Evolutionary conservation across 1,284 basidiomycete species (phyloP).

Genomic region (Tausonia pullulans): DNA sequence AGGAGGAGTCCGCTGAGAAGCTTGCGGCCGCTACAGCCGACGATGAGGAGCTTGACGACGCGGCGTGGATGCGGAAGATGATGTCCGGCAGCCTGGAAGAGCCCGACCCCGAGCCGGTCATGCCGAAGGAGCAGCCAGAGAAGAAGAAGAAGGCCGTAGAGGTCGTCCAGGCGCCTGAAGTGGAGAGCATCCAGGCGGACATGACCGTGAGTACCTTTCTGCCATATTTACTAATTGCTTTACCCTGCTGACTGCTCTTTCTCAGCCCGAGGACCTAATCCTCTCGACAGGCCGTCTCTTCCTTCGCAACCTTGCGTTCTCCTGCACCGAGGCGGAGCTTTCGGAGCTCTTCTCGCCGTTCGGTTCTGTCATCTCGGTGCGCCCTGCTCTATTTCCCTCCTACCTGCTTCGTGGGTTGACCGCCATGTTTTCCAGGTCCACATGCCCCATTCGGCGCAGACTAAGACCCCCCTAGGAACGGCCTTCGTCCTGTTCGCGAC

Average conservation of each 20-base stretch:
- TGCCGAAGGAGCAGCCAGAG: not conserved
- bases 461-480: constrained; percentile 52
- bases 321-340: constrained; percentile 65
- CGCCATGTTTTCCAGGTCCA: constrained; percentile 49
- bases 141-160: constrained; percentile 50
- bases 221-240: not conserved
- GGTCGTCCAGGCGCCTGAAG: constrained; percentile 21
- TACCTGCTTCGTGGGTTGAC: not conserved
- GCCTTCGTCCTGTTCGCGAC: constrained; percentile 70
- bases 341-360: constrained; percentile 54
- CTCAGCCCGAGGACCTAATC: constrained; percentile 48
- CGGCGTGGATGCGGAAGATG: constrained; percentile 47
- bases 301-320: constrained; percentile 80
- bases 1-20: constrained; percentile 64
- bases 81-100: constrained; percentile 32
- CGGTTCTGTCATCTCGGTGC: constrained; percentile 40
- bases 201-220: not conserved
- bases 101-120: constrained; percentile 40
- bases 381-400: constrained; percentile 5
- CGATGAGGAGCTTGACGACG: constrained; percentile 64
- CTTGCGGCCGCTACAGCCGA: constrained; percentile 57
- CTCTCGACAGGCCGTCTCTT: constrained; percentile 72
- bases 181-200: constrained; percentile 14
- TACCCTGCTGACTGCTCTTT: not conserved
- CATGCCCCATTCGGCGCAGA: constrained; percentile 58